Base-by-base conservation (phyloP, 805 yeast species). In the Scheffersomyces stipitis region DNA sequence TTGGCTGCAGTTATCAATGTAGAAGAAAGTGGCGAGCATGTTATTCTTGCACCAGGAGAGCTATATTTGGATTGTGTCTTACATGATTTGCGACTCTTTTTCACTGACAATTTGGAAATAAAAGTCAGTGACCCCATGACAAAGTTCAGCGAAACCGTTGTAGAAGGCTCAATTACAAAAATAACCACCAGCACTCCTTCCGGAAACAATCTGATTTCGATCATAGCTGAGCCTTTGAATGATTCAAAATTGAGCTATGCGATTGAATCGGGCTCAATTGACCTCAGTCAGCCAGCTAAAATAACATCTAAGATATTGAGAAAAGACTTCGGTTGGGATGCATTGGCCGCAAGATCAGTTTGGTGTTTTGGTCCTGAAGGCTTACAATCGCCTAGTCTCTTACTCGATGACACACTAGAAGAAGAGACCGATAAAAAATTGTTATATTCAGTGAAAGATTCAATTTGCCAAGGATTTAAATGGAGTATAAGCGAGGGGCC, bases 401-500 rank as follows among this genome's bases (percentile, higher is more conserved):
- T 78, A 16, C 38, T 76, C 12, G 86, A 91, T 56, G 97, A 91
- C 48, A 86, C 95, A 0, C 52, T 90, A 3, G 70, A 63, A 36
- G 80, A 71, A 18, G 93, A 85, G 39, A 81, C 83, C 1, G 85
- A 86, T 51, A 80, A 79, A 51, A 61, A 62, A 17, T 36, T 62
- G 8, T 49, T 85, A 23, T 40, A 49, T 1, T 35, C 62, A 0
- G 67, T 75, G 18, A 81, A 77, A 42, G 80, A 76, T 5, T 66
- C 78, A 2, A 73, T 90, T 1, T 62, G 67, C 2, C 83, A 81
- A 46, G 99, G 98, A 0, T 93, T 91, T 62, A 73, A 76, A 49
- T 86, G 96, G 93, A 83, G 84, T 2, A 70, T 77, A 0, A 70
- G 78, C 38, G 96, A 86, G 50, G 99, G 99, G 0, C 99, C 99